Evolutionary conservation across 345 rosid species (phyloP), one percentile per base, ranked within the genome.

Genomic region (Euphorbia tirucalli): DNA sequence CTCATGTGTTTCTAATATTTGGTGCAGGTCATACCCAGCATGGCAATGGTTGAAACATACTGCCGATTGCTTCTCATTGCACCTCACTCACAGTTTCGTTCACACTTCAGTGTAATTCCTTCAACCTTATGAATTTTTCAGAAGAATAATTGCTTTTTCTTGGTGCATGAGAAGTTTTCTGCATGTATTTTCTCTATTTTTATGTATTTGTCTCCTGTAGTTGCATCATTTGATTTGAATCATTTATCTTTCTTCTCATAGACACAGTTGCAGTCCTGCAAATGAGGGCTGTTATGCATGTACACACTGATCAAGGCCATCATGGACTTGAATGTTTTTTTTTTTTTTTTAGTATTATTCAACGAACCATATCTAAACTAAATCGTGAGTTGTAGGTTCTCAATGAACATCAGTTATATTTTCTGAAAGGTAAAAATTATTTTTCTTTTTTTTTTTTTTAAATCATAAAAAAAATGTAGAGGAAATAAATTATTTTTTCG

Each of bases 11-110:
- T 50, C 61, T 64, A 72, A 67, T 71, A 72, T 71, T 74, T 32
- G 66, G 25, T 81, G 85, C 88, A 95, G 99, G 96, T 80, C 82
- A 88, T 95, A 79, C 96, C 99, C 56, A 95, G 93, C 85, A 89
- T 95, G 73, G 98, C 99, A 69, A 92, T 95, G 96, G 99, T 88
- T 78, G 99, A 95, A 85, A 95, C 98, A 64, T 95, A 95, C 83
- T 86, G 89, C 65, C 87, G 99, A 76, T 80, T 95, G 91, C 85
- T 95, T 74, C 93, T 95, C 61, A 71, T 87, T 79, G 87, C 94
- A 71, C 98, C 99, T 74, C 97, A 92, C 79, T 86, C 99, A 39
- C 76, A 87, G 86, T 92, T 92, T 74, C 97, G 96, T 68, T 85
- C 94, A 1, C 98, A 85, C 80, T 89, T 92, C 86, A 92, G 82